Evolutionary conservation across 2,329 filamentous ascomycete species (phyloP), one percentile per base, ranked within the genome.

Genomic region (Colletotrichum lupini): DNA sequence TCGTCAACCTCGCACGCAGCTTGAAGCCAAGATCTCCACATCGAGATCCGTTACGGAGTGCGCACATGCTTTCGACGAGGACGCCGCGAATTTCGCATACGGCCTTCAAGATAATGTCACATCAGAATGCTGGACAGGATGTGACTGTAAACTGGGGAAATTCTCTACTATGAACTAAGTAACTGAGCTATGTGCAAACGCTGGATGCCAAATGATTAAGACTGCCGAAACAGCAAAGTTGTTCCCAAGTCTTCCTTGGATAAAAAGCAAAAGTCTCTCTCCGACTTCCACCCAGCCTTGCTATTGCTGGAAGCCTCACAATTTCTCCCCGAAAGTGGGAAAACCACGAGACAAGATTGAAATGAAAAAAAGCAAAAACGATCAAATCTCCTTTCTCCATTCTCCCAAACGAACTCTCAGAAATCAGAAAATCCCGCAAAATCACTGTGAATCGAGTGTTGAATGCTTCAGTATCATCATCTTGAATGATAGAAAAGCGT

Each of bases 111-210:
- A 11, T 35, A n/a, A n/a, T 4, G 7, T 35, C 22, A 53, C 14
- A 5, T 55, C n/a, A n/a, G 26, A 5, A 19, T n/a, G 24, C 14
- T 32, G 8, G 19, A 49, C 28, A n/a, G 26, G 22, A 26, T 26
- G n/a, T 8, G 3, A 22, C 16, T 64, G 32, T n/a, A 60, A 67
- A 24, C 24, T 46, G 59, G 7, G 42, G 32, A 26, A 53, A 3
- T n/a, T 28, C 24, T 46, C 5, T 26, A 37, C 22, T 26, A 52
- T 56, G 42, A n/a, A 49, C 42, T 16, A 8, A 26, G 46, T 67
- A 67, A 55, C 55, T 67, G 19, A 46, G n/a, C 68, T 59, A 60
- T 42, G 22, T 19, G n/a, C 26, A 68, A 56, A 65, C 19, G 30
- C 16, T 56, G 30, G 26, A 22, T 68, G 65, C 53, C 37, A 63